These are phyloP conservation scores for Meripilus lineatus DNA, from an alignment of 1,284 basidiomycete genomes.

Conservation along the genomic window DNA sequence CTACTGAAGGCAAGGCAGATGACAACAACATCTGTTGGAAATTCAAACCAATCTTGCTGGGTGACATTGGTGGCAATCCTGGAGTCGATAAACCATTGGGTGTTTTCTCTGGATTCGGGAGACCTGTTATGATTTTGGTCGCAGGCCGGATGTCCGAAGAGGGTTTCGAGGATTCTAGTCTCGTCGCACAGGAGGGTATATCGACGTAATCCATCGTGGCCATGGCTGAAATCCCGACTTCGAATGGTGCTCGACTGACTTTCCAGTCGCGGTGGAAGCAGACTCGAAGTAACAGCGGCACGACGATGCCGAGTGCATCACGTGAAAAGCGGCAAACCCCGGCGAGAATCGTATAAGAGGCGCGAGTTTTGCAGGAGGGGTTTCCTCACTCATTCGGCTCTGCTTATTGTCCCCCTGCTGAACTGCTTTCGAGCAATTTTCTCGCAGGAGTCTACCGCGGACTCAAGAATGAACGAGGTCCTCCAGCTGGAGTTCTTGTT, in stretches of 20 bases:
- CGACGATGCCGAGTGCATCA: too few species aligned
- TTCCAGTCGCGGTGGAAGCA: too few species aligned
- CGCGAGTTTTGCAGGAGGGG: too few species aligned
- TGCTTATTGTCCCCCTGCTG: conserved; percentile 51
- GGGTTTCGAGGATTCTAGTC: conserved; percentile 30
- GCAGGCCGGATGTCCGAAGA: conserved; percentile 32
- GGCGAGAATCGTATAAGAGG: too few species aligned
- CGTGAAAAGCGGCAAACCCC: too few species aligned
- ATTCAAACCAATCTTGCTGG: conserved; percentile 21
- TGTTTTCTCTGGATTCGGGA: conserved; percentile 34
- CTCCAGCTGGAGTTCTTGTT: conserved; percentile 46
- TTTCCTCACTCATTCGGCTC: conserved; percentile 41
- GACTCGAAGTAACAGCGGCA: too few species aligned
- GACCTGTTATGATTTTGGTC: conserved; percentile 37
- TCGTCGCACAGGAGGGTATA: conserved; percentile 42
- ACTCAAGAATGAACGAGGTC: conserved; percentile 32
- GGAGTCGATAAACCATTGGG: conserved; percentile 25
- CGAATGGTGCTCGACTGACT: too few species aligned
- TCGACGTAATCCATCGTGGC: conserved; percentile 48
- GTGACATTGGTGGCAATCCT: conserved; percentile 18
- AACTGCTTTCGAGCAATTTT: conserved; percentile 25
- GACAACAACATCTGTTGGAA: conserved; percentile 30
- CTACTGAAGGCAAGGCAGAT: conserved; percentile 27
- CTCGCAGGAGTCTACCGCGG: conserved; percentile 50
- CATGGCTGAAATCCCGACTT: too few species aligned